Percentiles rank a stretch among this genome's conserved stretches.
phyloP scores from a whole-genome alignment of 2,329 filamentous ascomycete genomes.

The Aotearoamyces nothofagi region DNA sequence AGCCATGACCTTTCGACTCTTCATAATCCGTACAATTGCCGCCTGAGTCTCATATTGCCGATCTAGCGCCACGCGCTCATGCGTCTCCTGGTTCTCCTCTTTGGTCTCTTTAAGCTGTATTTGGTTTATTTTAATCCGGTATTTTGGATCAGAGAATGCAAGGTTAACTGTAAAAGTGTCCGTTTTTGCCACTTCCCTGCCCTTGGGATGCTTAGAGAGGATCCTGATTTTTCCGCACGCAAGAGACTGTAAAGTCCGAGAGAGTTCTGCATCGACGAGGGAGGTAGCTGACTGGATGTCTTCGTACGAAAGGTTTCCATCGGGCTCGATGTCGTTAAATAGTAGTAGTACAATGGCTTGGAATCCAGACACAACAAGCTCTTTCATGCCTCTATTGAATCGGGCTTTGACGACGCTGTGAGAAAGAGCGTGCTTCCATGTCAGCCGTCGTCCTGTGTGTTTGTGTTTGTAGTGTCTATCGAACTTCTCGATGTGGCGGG shows the following conservation, averaged over 20 bases:
- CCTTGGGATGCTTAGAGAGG: slow-evolving; percentile 71
- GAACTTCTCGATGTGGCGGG: slow-evolving; percentile 65
- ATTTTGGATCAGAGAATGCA: slow-evolving; percentile 64
- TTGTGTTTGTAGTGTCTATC: slow-evolving; percentile 78
- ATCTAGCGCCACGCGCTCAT: slow-evolving; percentile 78
- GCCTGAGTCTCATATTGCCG: slow-evolving; percentile 94
- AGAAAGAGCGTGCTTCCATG: slow-evolving; percentile 87
- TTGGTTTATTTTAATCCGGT: slow-evolving; percentile 95
- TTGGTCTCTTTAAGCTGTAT: slow-evolving; percentile 94
- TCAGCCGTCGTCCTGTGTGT: slow-evolving; percentile 72
- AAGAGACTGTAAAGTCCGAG: slow-evolving; percentile 84
- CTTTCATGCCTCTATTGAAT: slow-evolving; percentile 70
- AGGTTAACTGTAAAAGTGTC: slow-evolving; percentile 80
- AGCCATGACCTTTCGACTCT: slow-evolving; percentile 74
- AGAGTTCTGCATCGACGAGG: slow-evolving; percentile 62
- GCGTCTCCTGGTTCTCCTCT: slow-evolving; percentile 86
- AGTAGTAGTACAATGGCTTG: slow-evolving; percentile 83
- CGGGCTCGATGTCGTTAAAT: slow-evolving; percentile 58
- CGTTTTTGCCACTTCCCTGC: slow-evolving; percentile 59
- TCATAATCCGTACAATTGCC: slow-evolving; percentile 94
- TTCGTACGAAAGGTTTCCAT: slow-evolving; percentile 54
- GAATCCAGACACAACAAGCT: slow-evolving; percentile 80
- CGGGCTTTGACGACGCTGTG: slow-evolving; percentile 74
- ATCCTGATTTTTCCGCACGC: slow-evolving; percentile 83
- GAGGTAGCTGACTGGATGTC: slow-evolving; percentile 63